These are phyloP conservation scores for Diophrys sp. DNA, from an alignment of 73 alveolate species.

Conservation along the genomic window DNA sequence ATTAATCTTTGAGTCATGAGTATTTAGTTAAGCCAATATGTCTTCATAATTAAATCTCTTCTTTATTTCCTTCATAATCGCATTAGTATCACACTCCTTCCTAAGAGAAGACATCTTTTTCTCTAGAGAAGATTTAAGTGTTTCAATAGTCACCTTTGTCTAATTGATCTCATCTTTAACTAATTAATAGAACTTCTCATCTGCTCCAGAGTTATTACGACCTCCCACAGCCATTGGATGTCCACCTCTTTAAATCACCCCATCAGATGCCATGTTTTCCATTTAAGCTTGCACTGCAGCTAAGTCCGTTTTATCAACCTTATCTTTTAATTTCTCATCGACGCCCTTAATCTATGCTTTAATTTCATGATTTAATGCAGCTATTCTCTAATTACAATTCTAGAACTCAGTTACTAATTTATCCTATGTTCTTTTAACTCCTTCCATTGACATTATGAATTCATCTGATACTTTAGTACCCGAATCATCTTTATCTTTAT, in stretches of 20 bases:
- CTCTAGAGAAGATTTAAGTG: neutral
- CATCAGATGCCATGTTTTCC: no score
- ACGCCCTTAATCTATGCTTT: neutral
- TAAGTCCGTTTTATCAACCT: neutral
- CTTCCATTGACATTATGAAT: neutral
- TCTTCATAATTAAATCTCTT: neutral
- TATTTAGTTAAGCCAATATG: neutral
- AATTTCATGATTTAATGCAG: neutral
- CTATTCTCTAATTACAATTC: neutral
- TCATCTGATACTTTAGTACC: neutral
- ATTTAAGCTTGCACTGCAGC: no score
- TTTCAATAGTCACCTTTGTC: neutral
- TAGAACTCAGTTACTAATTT: neutral
- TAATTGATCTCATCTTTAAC: neutral
- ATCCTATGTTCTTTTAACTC: neutral
- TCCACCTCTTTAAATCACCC: no score
- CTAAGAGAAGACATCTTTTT: neutral
- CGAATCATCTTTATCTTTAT: neutral
- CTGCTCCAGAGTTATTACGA: neutral
- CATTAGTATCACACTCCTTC: neutral
- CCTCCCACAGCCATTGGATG: no score
- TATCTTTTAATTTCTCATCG: neutral
- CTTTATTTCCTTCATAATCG: neutral
- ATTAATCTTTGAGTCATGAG: neutral
- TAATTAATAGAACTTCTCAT: neutral